A percentile compares a stretch with the other conserved stretches of the same genome.
Evolutionary conservation across 1,284 basidiomycete genomes (phyloP).

Genomic region (Xerocomus cyaneibrunnescens): DNA sequence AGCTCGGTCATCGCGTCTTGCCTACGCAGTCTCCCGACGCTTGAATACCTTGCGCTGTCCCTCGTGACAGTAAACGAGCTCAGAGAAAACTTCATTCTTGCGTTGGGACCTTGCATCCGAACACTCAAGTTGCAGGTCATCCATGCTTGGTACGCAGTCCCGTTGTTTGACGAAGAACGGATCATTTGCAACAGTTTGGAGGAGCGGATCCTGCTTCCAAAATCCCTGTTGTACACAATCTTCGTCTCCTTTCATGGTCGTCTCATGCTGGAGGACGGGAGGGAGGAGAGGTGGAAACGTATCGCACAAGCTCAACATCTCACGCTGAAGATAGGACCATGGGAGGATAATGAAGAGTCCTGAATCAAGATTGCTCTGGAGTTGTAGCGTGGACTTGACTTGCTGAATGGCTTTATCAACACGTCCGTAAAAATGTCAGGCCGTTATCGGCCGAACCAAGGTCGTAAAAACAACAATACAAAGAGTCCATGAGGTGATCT

Average conservation of each 20-base stretch:
- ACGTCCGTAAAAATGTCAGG: conserved; percentile 1
- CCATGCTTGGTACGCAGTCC: conserved; percentile 37
- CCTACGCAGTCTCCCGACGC: conserved; percentile 27
- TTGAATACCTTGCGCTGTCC: conserved; percentile 42
- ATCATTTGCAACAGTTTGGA: conserved; percentile 32
- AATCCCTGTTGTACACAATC: conserved; percentile 11
- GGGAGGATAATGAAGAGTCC: conserved; percentile 13
- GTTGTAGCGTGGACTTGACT: not conserved
- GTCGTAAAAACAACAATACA: conserved; percentile 3
- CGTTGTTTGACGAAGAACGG: conserved; percentile 35
- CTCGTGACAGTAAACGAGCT: conserved; percentile 40
- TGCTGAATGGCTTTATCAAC: not conserved
- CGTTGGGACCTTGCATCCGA: conserved; percentile 30
- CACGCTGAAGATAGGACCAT: conserved; percentile 23
- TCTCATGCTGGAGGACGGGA: conserved; percentile 29
- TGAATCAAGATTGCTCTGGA: conserved; percentile 1
- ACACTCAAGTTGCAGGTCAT: conserved; percentile 40
- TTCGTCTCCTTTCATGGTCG: conserved; percentile 30
- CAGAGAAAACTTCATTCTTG: conserved; percentile 36
- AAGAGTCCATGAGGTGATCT: conserved; percentile 10
- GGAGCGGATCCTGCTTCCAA: conserved; percentile 14
- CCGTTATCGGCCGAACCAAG: not conserved
- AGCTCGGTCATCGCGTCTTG: conserved; percentile 33
- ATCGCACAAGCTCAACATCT: conserved; percentile 27
- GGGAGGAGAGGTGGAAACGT: conserved; percentile 28